Conservation (phyloP, 371 early-diverging fungal genomes). For the Chytridium lagenaria region DNA sequence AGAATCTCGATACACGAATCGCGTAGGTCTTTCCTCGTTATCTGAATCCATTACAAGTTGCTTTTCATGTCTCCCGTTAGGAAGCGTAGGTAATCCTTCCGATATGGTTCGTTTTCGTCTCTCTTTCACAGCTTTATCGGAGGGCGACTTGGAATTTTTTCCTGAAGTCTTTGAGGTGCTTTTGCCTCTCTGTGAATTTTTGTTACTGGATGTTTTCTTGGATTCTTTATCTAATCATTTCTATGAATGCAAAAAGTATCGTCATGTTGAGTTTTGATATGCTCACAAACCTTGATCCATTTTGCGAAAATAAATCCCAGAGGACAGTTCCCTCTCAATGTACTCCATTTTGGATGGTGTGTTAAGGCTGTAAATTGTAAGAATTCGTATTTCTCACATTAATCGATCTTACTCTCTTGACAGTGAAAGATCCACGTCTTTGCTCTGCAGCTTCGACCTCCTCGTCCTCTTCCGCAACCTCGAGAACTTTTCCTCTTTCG, state of each 20-base stretch:
- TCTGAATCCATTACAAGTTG: conserved; percentile 4
- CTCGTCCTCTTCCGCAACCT: too few relatives aligned
- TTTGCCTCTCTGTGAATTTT: not conserved
- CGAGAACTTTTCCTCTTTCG: too few relatives aligned
- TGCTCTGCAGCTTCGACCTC: too few relatives aligned
- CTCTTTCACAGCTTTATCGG: not conserved
- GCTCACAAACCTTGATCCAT: not conserved
- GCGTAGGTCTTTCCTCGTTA: conserved; percentile 4
- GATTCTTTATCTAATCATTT: too few relatives aligned
- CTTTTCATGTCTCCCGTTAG: not conserved
- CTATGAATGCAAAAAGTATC: too few relatives aligned
- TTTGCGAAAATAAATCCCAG: not conserved
- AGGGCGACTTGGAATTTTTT: not conserved
- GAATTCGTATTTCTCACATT: not conserved
- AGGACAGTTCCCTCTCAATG: not conserved
- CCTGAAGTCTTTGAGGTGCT: not conserved
- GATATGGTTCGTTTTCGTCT: not conserved
- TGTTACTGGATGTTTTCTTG: not conserved
- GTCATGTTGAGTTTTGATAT: too few relatives aligned
- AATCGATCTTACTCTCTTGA: not conserved
- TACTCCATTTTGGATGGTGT: not conserved
- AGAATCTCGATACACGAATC: conserved; percentile 9
- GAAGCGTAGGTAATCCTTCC: not conserved
- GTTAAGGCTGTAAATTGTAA: not conserved
- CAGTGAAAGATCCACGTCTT: too few relatives aligned